These are phyloP conservation scores for Globisporangium radiosum DNA, from an alignment of 352 stramenopile genomes.

Conservation along the genomic window DNA sequence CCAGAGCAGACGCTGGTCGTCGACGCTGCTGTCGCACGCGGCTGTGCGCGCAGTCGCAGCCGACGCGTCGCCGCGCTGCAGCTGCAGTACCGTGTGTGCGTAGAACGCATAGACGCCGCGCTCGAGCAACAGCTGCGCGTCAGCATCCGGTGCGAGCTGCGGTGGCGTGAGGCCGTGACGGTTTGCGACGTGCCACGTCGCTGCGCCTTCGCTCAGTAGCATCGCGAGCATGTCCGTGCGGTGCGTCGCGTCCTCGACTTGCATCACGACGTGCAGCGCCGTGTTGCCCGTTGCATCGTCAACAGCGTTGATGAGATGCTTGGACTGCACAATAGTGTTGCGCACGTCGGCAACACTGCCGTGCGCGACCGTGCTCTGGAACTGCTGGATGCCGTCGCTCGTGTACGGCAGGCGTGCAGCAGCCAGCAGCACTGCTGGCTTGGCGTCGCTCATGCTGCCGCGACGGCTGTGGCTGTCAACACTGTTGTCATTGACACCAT, in stretches of 20 bases:
- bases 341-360: conserved; percentile 52
- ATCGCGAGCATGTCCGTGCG: conserved; percentile 38
- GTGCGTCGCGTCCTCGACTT: conserved; percentile 41
- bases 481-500: neutral
- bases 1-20: conserved; percentile 36
- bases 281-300: conserved; percentile 50
- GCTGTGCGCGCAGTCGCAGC: neutral
- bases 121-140: conserved; percentile 24
- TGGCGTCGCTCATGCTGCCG: neutral
- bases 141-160: conserved; percentile 31
- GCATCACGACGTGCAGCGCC: conserved; percentile 42
- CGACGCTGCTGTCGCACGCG: neutral
- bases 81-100: conserved; percentile 7
- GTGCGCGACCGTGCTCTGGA: conserved; percentile 35
- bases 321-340: conserved; percentile 34
- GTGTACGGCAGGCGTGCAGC: conserved; percentile 11
- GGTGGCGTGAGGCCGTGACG: conserved; percentile 42
- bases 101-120: conserved; percentile 52
- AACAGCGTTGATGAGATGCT: conserved; percentile 49
- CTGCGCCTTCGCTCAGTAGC: conserved; percentile 52
- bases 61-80: neutral
- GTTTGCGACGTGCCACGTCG: conserved; percentile 35
- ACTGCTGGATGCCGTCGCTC: conserved; percentile 26
- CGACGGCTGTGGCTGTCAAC: neutral
- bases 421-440: no score